Conservation (phyloP, 2,329 filamentous ascomycete species). For the Claviceps paspali region DNA sequence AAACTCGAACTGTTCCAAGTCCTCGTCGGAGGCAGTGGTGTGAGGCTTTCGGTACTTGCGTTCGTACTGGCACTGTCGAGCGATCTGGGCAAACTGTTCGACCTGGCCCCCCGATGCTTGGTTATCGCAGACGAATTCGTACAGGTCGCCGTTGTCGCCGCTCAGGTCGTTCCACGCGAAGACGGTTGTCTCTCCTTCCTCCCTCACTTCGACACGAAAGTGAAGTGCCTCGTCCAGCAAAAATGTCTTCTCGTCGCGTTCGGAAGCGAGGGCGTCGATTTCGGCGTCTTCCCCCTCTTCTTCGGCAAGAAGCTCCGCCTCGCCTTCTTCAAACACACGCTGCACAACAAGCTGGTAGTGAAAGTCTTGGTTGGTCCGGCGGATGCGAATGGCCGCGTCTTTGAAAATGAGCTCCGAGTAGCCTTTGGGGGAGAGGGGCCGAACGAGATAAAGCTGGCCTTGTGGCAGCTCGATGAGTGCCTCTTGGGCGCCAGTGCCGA, state of each 20-base stretch:
- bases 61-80: conserved; percentile 93
- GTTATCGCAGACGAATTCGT: conserved; percentile 88
- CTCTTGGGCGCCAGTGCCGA: conserved; percentile 76
- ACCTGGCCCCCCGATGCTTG: conserved; percentile 56
- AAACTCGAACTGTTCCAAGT: conserved; percentile 75
- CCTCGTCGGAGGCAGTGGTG: conserved; percentile 64
- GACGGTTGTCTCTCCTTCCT: conserved; percentile 68
- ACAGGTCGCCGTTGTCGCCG: conserved; percentile 87
- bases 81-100: conserved; percentile 64
- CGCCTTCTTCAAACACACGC: conserved; percentile 91
- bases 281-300: conserved; percentile 75
- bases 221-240: conserved; percentile 83
- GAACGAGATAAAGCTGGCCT: conserved; percentile 93
- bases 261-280: conserved; percentile 55
- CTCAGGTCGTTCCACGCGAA: conserved; percentile 92
- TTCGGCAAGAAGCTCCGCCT: conserved; percentile 79
- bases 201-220: conserved; percentile 69
- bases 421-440: conserved; percentile 86
- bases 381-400: conserved; percentile 83
- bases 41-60: conserved; percentile 75
- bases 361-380: conserved; percentile 84
- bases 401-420: conserved; percentile 99
- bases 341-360: conserved; percentile 97
- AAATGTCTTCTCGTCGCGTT: conserved; percentile 96
- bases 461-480: conserved; percentile 87